Base-by-base conservation (phyloP, 768 basidiomycete species). In the Tubosaeta sp. region DNA sequence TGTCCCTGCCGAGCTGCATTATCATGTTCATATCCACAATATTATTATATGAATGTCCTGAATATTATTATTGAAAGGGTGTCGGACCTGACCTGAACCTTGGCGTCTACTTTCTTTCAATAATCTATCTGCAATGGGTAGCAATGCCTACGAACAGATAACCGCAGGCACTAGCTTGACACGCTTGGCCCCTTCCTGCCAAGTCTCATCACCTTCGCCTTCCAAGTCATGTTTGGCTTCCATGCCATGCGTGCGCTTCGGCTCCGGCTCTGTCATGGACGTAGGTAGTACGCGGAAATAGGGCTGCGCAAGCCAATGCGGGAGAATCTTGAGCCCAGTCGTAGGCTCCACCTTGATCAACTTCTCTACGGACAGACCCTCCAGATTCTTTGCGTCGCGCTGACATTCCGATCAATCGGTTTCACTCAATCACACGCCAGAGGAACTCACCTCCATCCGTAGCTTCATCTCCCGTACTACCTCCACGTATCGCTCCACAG, bases 291-390 rank as follows among this genome's bases (percentile, higher is more conserved):
- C 29, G n/a, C 65, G 65, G 56, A 86, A 76, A 59, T 86, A 83
- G 1, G 88, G 88, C 63, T 91, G 88, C 12, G 80, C 78, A 19
- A 85, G 73, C 81, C 86, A 90, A 59, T 82, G 78, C 0, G 87
- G 88, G 6, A 89, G 68, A 0, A 74, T 56, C 38, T 74, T 74
- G 38, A 85, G 66, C 6, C 82, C 81, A 0, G 78, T 81, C 43
- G 56, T 61, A 4, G 72, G 64, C 26, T 85, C 80, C 2, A 75
- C 46, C 17, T 55, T 65, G 34, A 78, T 62, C 22, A 80, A 54
- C 32, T 74, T 74, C 46, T 73, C 70, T 14, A 69, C 27, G 0
- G 68, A 38, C 32, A 59, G 56, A 25, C 54, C 66, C 44, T 62
- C 66, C 6, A 27, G 54, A 1, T 64, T 75, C 41, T 70, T 68